Conservation (phyloP, 2,329 filamentous ascomycete species). For the Apiospora malaysiana region DNA sequence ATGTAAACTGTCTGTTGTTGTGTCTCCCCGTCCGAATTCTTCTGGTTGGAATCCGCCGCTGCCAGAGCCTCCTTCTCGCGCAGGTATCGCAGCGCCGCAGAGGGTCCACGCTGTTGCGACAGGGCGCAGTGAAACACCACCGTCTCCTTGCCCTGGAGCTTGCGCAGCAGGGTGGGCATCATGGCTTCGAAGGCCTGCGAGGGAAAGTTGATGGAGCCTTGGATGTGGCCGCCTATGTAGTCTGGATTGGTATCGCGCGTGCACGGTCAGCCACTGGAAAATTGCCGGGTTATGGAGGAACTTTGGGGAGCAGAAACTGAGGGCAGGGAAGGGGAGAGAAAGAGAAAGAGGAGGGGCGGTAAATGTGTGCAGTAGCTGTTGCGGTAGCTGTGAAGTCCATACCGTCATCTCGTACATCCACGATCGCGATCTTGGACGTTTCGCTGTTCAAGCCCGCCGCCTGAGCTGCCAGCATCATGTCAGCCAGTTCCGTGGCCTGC, state of each 20-base stretch:
- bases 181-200: constrained; percentile 73
- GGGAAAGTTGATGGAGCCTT: constrained; percentile 76
- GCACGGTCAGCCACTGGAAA: neutral
- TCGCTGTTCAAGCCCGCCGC: constrained; percentile 36
- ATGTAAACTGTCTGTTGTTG: constrained; percentile 76
- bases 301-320: no score
- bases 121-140: constrained; percentile 96
- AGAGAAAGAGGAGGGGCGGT: neutral
- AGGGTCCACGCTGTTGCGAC: constrained; percentile 87
- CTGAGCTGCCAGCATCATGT: constrained; percentile 62
- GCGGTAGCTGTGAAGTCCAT: constrained; percentile 32
- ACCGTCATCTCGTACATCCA: constrained; percentile 91
- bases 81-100: constrained; percentile 32
- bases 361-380: neutral
- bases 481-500: constrained; percentile 70
- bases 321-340: neutral
- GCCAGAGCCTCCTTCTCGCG: constrained; percentile 34
- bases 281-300: neutral
- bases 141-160: constrained; percentile 75
- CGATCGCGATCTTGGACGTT: constrained; percentile 59
- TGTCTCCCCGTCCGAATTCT: neutral
- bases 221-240: constrained; percentile 89
- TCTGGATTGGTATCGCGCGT: constrained; percentile 56
- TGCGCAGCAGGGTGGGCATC: constrained; percentile 82
- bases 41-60: constrained; percentile 19